Evolutionary conservation across 202 grass and related monocot genomes (phyloP), one percentile per base, ranked within the genome.

Genomic region (Bolboschoenoplectus hybrid): DNA sequence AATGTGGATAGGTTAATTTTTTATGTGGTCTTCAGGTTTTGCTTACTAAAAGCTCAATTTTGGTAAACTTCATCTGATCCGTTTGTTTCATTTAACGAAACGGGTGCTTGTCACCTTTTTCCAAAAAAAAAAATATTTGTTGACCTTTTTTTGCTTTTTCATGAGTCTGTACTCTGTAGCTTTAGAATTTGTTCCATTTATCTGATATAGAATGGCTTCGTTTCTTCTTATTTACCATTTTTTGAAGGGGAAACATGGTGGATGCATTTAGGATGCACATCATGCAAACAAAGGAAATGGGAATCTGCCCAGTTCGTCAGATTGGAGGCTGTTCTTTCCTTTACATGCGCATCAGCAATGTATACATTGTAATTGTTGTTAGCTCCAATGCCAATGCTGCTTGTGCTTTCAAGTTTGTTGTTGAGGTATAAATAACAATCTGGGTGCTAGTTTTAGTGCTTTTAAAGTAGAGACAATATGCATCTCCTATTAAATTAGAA

Each of bases 311-410:
- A 79, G 92, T 99, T 86, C 93, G 97, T 32, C 97, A 97, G 86
- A 99, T 99, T 85, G 97, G 97, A 89, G 92, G 97, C 41, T 99
- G 92, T 72, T 94, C 97, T 35, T 97, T 99, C 84, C 93, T 99
- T 76, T 97, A 99, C 83, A 99, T 99, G 97, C 90, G 97, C 87
- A 99, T 99, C 60, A 99, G 97, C 88, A 99, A 99, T 89, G 97
- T 99, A 74, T 99, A 99, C 60, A 91, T 97, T 40, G 97, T 99
- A 85, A 97, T 99, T 6, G 97, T 99, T 44, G 92, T 99, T 85
- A 97, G 97, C 89, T 92, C 90, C 86, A 99, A 99, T 90, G 93
- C 93, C 81, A 99, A 99, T 90, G 97, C 97, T 87, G 92, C 97
- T 52, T 99, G 97, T 75, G 97, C 97, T 85, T 99, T 99, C 87